phyloP scores from a whole-genome alignment of 2,329 filamentous ascomycete genomes.

The Raffaelea albimanens region DNA sequence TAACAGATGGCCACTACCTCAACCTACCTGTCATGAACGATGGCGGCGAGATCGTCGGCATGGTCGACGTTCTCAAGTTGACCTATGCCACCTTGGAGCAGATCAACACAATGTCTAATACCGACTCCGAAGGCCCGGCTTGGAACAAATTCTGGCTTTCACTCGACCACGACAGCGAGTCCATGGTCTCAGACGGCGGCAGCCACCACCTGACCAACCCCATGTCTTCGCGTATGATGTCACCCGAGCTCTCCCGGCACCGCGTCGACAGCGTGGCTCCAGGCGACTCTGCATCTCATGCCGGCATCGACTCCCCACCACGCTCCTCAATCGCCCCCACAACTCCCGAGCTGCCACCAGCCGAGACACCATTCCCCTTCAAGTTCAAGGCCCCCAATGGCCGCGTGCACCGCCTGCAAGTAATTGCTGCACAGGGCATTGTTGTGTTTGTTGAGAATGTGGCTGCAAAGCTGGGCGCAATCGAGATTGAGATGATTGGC shows the following conservation, averaged over 20 bases:
- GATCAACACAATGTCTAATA: slow-evolving; percentile 87
- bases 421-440: slow-evolving; percentile 71
- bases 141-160: slow-evolving; percentile 99
- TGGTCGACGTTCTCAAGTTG: slow-evolving; percentile 97
- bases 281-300: slow-evolving; percentile 89
- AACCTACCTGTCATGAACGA: slow-evolving; percentile 99
- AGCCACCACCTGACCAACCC: slow-evolving; percentile 60
- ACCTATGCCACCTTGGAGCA: slow-evolving; percentile 97
- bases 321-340: slow-evolving; percentile 47
- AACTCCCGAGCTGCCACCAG: slow-evolving; percentile 42
- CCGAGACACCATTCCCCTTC: slow-evolving; percentile 84
- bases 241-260: slow-evolving; percentile 50
- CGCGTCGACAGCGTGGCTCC: slow-evolving; percentile 78
- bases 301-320: slow-evolving; percentile 69
- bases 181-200: slow-evolving; percentile 86
- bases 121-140: slow-evolving; percentile 85
- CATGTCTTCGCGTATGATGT: slow-evolving; percentile 62
- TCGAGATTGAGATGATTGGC: slow-evolving; percentile 73
- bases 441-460: slow-evolving; percentile 69
- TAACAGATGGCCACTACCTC: slow-evolving; percentile 86
- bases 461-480: slow-evolving; percentile 65
- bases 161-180: slow-evolving; percentile 88
- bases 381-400: slow-evolving; percentile 98
- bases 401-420: slow-evolving; percentile 84
- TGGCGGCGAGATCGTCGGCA: slow-evolving; percentile 91